Conservation (phyloP, 805 yeast genomes). For the Millerago galiae region DNA sequence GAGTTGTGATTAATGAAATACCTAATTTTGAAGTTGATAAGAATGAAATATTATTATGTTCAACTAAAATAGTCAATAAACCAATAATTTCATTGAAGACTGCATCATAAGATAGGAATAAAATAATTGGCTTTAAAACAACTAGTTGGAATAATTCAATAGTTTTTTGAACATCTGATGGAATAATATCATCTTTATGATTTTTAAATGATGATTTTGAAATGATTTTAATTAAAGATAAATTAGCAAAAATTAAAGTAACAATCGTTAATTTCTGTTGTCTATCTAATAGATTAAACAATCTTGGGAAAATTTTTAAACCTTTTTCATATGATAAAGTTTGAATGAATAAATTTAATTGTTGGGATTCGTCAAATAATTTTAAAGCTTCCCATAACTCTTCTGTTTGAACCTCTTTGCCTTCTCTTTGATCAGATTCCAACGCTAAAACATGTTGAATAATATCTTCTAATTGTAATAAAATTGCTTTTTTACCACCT, state of each 20-base stretch:
- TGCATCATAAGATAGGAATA: slow-evolving; percentile 70
- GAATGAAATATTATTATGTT: slow-evolving; percentile 59
- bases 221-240: slow-evolving; percentile 73
- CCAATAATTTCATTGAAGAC: slow-evolving; percentile 75
- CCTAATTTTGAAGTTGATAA: slow-evolving; percentile 65
- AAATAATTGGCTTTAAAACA: slow-evolving; percentile 76
- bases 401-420: slow-evolving; percentile 36
- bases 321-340: slow-evolving; percentile 82
- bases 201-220: slow-evolving; percentile 73
- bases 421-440: slow-evolving; percentile 68
- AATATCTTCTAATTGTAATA: slow-evolving; percentile 70
- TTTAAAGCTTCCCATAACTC: slow-evolving; percentile 75
- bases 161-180: slow-evolving; percentile 48
- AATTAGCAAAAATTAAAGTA: slow-evolving; percentile 70
- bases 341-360: slow-evolving; percentile 66
- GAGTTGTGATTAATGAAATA: slow-evolving; percentile 78
- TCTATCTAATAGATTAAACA: slow-evolving; percentile 72
- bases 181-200: slow-evolving; percentile 44
- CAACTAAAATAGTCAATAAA: slow-evolving; percentile 61
- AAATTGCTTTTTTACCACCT: slow-evolving; percentile 41
- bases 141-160: slow-evolving; percentile 76
- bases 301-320: slow-evolving; percentile 80
- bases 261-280: slow-evolving; percentile 74
- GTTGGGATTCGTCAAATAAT: slow-evolving; percentile 53
- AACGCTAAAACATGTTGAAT: slow-evolving; percentile 70